phyloP scores from a whole-genome alignment of 2,329 filamentous ascomycete genomes.

The Teratosphaeria nubilosa region DNA sequence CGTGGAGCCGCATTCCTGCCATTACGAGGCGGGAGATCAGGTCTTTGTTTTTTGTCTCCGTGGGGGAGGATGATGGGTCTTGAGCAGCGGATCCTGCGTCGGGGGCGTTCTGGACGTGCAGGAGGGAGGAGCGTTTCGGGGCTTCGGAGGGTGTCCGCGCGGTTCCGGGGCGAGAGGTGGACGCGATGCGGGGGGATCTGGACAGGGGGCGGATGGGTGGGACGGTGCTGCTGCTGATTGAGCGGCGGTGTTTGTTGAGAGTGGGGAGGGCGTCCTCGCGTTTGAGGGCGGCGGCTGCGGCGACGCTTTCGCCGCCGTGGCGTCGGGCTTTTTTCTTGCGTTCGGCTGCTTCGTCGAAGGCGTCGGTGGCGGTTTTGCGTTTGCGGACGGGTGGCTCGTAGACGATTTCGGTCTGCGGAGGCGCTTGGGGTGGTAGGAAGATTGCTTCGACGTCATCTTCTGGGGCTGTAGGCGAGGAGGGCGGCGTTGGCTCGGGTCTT shows the following conservation, averaged over 20 bases:
- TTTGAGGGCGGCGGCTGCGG: constrained; percentile 30
- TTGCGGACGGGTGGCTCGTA: constrained; percentile 26
- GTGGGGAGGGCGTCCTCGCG: constrained; percentile 18
- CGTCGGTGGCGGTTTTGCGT: constrained; percentile 30
- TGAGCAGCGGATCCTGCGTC: neutral
- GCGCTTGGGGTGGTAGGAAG: constrained; percentile 12
- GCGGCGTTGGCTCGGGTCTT: constrained; percentile 12
- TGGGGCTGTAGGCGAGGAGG: constrained; percentile 14
- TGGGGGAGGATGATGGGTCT: neutral
- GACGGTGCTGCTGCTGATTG: constrained; percentile 12
- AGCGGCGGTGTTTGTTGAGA: constrained; percentile 24
- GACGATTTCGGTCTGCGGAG: constrained; percentile 8
- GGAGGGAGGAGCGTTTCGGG: constrained; percentile 17
- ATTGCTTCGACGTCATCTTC: constrained; percentile 9
- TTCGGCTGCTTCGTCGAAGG: constrained; percentile 40
- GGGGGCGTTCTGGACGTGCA: constrained; percentile 14
- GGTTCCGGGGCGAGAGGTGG: constrained; percentile 9
- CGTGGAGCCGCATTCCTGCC: constrained; percentile 44
- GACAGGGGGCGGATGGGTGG: constrained; percentile 17
- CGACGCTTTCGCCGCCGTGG: constrained; percentile 33
- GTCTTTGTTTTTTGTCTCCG: constrained; percentile 36
- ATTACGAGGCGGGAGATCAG: constrained; percentile 40
- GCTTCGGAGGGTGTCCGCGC: constrained; percentile 11
- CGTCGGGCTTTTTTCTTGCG: constrained; percentile 32
- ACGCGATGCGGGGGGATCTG: constrained; percentile 22